Conservation (phyloP, 2,329 filamentous ascomycete species). For the Trichoderma semiorbis region DNA sequence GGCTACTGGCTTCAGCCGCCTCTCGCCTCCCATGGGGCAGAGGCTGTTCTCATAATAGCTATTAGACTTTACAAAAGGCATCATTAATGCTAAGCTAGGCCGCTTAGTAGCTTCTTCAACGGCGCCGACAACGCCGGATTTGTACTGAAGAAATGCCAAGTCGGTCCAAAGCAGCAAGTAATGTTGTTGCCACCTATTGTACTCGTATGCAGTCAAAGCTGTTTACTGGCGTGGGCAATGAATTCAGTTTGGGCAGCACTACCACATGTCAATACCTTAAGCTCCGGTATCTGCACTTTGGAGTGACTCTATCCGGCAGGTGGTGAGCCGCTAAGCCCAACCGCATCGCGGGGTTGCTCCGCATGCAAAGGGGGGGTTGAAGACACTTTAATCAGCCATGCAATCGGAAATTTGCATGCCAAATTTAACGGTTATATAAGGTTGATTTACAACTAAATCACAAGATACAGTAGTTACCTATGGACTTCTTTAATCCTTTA, state of each 20-base stretch:
- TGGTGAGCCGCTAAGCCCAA: constrained; percentile 5
- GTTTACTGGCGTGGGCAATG: neutral
- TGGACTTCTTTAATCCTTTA: neutral
- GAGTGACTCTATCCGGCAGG: constrained; percentile 8
- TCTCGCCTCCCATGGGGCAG: neutral
- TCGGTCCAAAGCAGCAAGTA: neutral
- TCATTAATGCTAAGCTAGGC: neutral
- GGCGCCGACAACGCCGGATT: neutral
- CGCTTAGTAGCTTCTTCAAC: neutral
- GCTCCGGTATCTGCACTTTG: neutral
- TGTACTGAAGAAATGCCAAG: neutral
- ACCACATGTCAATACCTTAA: neutral
- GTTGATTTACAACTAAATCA: neutral
- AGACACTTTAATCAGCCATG: neutral
- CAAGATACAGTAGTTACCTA: neutral
- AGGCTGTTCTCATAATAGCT: neutral
- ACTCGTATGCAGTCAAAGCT: too few relatives aligned
- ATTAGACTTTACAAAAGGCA: neutral
- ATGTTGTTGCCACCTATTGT: neutral
- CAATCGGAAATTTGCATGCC: neutral
- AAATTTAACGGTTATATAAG: neutral
- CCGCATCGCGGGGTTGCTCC: constrained; percentile 9
- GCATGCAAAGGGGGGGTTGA: neutral
- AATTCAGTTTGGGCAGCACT: neutral
- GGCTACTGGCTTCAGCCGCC: neutral